Base-by-base conservation (phyloP, 108 stramenopile genomes). In the Nitzschia sp. region DNA sequence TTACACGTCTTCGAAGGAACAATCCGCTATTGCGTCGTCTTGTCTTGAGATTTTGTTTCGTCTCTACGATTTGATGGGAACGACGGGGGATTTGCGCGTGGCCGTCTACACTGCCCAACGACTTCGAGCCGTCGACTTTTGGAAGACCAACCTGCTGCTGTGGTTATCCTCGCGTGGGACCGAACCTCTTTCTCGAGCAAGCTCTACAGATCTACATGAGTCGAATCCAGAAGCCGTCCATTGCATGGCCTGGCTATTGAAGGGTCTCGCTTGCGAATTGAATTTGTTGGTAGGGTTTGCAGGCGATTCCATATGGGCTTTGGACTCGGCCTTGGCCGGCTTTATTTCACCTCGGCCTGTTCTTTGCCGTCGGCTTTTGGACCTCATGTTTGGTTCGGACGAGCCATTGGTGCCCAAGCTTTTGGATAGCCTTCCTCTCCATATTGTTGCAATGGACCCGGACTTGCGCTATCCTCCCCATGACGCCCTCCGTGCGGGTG, bases 191-290 rank as follows among this genome's bases (percentile, higher is more conserved):
- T 11, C 16, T 23, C 22, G 9, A 13, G 55, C 53, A 21, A 21
- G 1, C 58, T 11, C 19, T 30, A n/a, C 34, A 30, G 4, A 34
- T 11, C 6, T 29, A 16, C 46, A 55, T 15, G 13, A 32, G n/a
- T 29, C n/a, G 22, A 31, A 64, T 62, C 19, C 48, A 26, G 73
- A 82, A 59, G 55, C 78, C 13, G 47, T 88, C 26, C 88, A 89
- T 50, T 74, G 79, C 35, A 76, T 87, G 41, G 80, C 85, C 11
- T 93, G 85, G 88, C 63, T 90, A 25, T 62, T 93, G 54, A 85
- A 85, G 62, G 89, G 88, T 22, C 30, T 81, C 22, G 78, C 89
- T 1, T 53, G 75, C 45, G 92, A 93, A 71, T 66, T 86, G 60
- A 73, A 46, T 2, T 64, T 74, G 36, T 35, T 75, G 27, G 66